These are phyloP conservation scores for Blastomyces percursus DNA, from an alignment of 2,329 filamentous ascomycete genomes.

Conservation along the genomic window DNA sequence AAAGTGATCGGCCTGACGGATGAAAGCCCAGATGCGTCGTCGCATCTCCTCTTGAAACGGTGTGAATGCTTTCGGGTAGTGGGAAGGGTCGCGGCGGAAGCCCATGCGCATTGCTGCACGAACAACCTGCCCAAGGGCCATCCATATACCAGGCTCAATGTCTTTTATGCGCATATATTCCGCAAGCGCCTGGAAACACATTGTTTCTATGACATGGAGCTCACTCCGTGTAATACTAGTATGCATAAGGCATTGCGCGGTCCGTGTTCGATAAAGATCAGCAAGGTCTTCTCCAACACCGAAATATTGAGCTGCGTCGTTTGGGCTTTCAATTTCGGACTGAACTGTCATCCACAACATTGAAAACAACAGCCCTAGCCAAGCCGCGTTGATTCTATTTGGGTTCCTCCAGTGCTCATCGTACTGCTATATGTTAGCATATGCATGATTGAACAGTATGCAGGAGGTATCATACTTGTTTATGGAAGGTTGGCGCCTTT, in stretches of 20 bases:
- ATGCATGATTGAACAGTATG: background rate
- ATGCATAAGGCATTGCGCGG: constrained; percentile 21
- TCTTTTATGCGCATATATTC: constrained; percentile 18
- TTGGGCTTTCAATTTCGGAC: background rate
- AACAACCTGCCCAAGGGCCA: constrained; percentile 20
- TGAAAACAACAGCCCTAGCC: constrained; percentile 5
- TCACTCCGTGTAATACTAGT: constrained; percentile 18
- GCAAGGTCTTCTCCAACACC: background rate
- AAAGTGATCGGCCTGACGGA: constrained; percentile 28
- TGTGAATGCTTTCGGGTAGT: constrained; percentile 23
- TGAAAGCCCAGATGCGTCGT: constrained; percentile 23
- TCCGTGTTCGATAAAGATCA: constrained; percentile 6
- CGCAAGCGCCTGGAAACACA: constrained; percentile 16
- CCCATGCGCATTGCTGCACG: constrained; percentile 29
- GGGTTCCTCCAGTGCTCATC: constrained; percentile 2
- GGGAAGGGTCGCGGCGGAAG: constrained; percentile 32
- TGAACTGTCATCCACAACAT: constrained; percentile 3
- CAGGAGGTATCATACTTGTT: background rate
- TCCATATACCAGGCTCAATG: constrained; percentile 17
- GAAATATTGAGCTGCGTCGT: background rate
- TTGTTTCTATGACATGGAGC: constrained; percentile 22
- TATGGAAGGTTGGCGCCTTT: background rate
- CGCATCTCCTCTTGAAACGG: constrained; percentile 29
- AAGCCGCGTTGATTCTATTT: background rate
- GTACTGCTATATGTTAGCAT: background rate